Evolutionary conservation across 1,284 basidiomycete genomes (phyloP), one percentile per base, ranked within the genome.

Genomic region (Wolfiporia cocos): DNA sequence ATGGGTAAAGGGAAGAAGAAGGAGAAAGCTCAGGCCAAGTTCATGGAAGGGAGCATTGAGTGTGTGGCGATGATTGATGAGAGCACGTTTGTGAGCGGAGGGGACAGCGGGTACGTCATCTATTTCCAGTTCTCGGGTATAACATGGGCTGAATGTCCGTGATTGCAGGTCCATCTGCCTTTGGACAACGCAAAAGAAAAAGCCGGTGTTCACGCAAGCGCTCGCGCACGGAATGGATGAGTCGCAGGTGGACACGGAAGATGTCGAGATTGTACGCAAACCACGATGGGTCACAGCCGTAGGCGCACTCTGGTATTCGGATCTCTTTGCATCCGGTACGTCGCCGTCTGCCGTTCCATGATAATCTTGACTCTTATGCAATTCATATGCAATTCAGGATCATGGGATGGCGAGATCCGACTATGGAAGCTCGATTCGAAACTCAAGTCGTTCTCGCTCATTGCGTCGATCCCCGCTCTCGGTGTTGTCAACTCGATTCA

Each of bases 141-240:
- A 20, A 31, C 26, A 10, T 34, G 34, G 42, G 14, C 17, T 41
- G 17, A 19, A 45, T 37, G 44, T 19, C 21, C 34, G 36, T 10
- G 33, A 12, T 34, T 32, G 24, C 24, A 95, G 92, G 1, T 86
- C 91, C 4, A 84, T 99, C 56, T 87, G 81, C 49, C 73, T 99
- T 5, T 99, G 95, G 94, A 78, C 76, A 28, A 90, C 83, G n/a
- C 78, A 81, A 47, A 96, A 94, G 72, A 98, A 99, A 73, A 99
- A 99, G 66, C 92, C 95, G 0, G 69, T 96, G 37, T 97, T 87
- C 63, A 90, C 82, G 0, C 74, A 85, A 37, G 70, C 85, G 4
- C 69, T 95, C 31, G 89, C 92, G 1, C 95, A 99, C 62, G 96
- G 96, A 2, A 67, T 92, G 40, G 74, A 89, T 44, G 76, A 85